Evolutionary conservation across 2,329 filamentous ascomycete genomes (phyloP), one percentile per base, ranked within the genome.

Genomic region (Trichophyton benhamiae): DNA sequence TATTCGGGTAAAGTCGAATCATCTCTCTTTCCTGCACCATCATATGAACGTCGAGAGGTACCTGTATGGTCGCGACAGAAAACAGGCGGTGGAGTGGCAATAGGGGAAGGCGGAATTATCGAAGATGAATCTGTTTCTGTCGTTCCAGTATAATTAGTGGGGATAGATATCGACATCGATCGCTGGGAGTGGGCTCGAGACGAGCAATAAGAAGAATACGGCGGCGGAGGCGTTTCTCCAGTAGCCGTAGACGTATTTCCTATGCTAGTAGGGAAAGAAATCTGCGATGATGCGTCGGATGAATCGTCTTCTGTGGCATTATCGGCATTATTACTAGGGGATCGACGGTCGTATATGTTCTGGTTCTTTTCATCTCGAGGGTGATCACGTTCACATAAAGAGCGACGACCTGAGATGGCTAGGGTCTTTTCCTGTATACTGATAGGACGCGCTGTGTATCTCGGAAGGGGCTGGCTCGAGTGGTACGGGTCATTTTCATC

Each of bases 241-340:
- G 75, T 77, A 7, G 74, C 75, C 2, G 75, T 77, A 0, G 75
- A 77, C 2, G 75, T 77, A 61, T 76, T 76, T 5, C 75, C 75
- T 64, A 75, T 75, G 59, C 73, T 76, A 64, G 74, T 76, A 1
- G 74, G 73, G 59, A 74, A 73, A 8, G 75, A 77, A 58, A 75
- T 67, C 9, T 72, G 69, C 3, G 75, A 77, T 20, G 75, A 76
- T 44, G 67, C 69, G 63, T 76, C 74, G 2, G 72, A 73, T 0
- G 71, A 68, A 36, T 68, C 65, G 46, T 73, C 72, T 22, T 72
- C 69, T 20, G 58, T 36, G 1, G 7, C 13, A 30, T 58, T 58
- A 15, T 72, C 69, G n/a, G 59, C 44, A 1, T 6, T 13, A 30
- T 58, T 58, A 15, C 27, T 60, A 17, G 55, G 59, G 36, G 58